Percentiles rank a stretch among this genome's conserved stretches.
phyloP scores from a whole-genome alignment of 306 rosid species.

The Cucurbita maxima region DNA sequence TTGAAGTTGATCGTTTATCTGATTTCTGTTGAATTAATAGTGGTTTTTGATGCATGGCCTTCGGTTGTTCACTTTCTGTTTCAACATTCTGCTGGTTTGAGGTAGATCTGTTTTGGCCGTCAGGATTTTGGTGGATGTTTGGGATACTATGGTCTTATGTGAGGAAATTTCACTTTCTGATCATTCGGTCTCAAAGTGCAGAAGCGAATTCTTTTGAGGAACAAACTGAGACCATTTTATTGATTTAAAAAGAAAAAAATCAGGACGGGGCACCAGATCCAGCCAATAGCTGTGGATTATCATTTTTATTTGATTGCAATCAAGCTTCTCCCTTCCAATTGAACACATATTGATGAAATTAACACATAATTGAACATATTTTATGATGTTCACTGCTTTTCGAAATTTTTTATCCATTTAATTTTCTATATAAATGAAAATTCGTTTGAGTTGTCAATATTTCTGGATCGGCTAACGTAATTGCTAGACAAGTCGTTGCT shows the following conservation, averaged over 20 bases:
- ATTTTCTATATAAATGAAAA: background rate
- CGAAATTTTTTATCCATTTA: background rate
- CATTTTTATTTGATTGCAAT: background rate
- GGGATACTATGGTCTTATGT: background rate
- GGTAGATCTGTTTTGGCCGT: background rate
- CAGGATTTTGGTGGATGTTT: background rate
- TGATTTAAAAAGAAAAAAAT: background rate
- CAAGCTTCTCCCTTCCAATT: background rate
- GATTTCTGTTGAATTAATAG: background rate
- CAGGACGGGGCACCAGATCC: background rate
- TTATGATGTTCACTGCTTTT: background rate
- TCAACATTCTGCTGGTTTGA: background rate
- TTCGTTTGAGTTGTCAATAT: background rate
- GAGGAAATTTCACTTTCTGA: background rate
- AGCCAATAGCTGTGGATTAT: background rate
- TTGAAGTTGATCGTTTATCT: background rate
- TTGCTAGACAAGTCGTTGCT: background rate
- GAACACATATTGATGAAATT: background rate
- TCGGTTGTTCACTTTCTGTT: background rate
- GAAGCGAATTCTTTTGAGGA: background rate
- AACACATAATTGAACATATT: background rate
- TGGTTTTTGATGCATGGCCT: background rate
- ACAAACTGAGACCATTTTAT: background rate
- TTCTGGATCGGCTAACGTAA: background rate
- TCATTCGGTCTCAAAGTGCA: background rate